Base-by-base conservation (phyloP, 805 yeast genomes). In the Metschnikowia corniflorae region DNA sequence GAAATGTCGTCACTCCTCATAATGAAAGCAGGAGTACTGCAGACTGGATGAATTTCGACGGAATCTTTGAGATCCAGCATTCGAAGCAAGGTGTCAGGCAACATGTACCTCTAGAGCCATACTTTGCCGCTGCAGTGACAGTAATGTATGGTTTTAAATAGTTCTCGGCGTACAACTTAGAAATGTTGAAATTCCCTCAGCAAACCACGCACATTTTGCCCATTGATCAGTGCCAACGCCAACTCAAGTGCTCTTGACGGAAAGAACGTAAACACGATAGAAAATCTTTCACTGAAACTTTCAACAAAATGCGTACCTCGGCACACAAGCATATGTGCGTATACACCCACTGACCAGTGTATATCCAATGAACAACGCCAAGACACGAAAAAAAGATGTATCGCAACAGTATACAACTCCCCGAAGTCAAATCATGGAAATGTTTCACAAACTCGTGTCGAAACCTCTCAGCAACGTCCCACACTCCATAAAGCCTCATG, bases 171-270 rank as follows among this genome's bases (percentile, higher is more conserved):
- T 66, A 78, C 26, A 44, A 80, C 84, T 50, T 93, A 71, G 58
- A 86, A 91, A 2, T 68, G 58, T 26, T 91, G 65, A 40, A 93
- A 73, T 58, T 93, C 97, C 26, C 86, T 74, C 9, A 85, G 77
- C 49, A 91, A 68, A 24, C 86, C 83, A 33, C 91, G 70, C 33
- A 91, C 79, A 55, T 91, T 89, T 42, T 81, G 82, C 38, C 80
- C 82, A 58, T 89, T 89, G 59, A 91, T 72, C 10, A 93, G 85
- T 20, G 91, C 94, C 63, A 88, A 93, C 2, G 93, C 77, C 42
- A 93, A 73, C 58, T 91, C 98, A 44, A 93, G 69, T 2, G 98
- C 95, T 50, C 99, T 75, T 58, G n/a, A n/a, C n/a, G n/a, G n/a
- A n/a, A n/a, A n/a, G n/a, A n/a, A n/a, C n/a, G n/a, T n/a, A n/a